Percentiles rank a stretch among this genome's conserved stretches.
Conservation (phyloP, 2,329 filamentous ascomycete genomes). For the Massarina eburnea region DNA sequence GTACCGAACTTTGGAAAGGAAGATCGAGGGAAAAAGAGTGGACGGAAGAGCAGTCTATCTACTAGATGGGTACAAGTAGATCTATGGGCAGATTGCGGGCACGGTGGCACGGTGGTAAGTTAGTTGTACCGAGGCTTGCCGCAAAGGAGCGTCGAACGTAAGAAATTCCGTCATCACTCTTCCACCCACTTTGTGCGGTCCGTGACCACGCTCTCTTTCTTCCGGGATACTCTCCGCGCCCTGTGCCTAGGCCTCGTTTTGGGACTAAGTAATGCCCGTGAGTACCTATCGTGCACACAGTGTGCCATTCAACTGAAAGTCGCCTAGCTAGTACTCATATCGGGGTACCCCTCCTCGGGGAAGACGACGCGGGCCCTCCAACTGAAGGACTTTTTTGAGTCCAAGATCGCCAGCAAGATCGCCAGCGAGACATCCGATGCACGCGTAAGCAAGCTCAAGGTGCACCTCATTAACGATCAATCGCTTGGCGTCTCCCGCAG, state of each 20-base stretch:
- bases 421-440: constrained; percentile 44
- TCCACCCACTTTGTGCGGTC: too few relatives aligned
- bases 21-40: background rate
- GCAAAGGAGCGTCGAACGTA: background rate
- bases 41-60: background rate
- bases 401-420: constrained; percentile 59
- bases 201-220: too few relatives aligned
- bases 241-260: constrained; percentile 17
- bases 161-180: constrained; percentile 12
- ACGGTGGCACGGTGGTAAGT: background rate
- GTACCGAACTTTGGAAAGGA: constrained; percentile 1
- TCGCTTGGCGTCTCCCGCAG: constrained; percentile 67
- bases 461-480: constrained; percentile 75
- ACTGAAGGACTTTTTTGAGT: constrained; percentile 64
- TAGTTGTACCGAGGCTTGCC: constrained; percentile 9
- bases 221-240: too few relatives aligned
- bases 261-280: constrained; percentile 28
- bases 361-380: constrained; percentile 64
- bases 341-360: constrained; percentile 65
- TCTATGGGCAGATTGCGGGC: background rate
- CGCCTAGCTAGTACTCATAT: constrained; percentile 60
- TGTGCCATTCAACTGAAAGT: constrained; percentile 18
- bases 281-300: constrained; percentile 5
- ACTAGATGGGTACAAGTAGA: background rate
- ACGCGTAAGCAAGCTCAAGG: constrained; percentile 57